These are phyloP conservation scores for Neurospora sp. DNA, from an alignment of 495 filamentous ascomycete species.

Conservation along the genomic window DNA sequence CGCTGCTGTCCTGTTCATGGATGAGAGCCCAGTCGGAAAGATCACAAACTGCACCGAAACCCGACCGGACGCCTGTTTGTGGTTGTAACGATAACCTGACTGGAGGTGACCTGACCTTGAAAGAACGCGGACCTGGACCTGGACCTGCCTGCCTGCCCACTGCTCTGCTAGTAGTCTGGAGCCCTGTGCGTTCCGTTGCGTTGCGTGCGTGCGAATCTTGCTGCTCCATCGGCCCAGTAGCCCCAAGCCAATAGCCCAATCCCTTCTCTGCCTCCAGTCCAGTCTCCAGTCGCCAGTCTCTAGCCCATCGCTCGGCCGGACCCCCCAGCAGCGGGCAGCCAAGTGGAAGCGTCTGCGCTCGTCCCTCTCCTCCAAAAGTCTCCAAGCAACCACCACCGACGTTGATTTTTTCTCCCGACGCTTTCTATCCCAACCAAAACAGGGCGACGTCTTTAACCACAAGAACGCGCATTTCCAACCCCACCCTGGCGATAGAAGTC, in stretches of 20 bases:
- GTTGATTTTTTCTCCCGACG: slow-evolving; percentile 17
- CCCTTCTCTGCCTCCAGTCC: background rate
- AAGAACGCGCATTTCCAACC: slow-evolving; percentile 12
- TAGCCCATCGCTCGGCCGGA: background rate
- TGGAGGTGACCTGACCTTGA: background rate
- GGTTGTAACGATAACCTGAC: background rate
- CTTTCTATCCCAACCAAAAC: slow-evolving; percentile 12
- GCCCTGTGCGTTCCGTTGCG: background rate
- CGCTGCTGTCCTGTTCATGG: background rate
- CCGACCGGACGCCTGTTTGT: background rate
- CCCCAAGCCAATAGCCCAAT: background rate
- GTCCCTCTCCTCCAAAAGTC: slow-evolving; percentile 21
- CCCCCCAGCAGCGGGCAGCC: background rate
- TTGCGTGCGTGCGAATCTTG: background rate
- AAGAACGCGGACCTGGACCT: background rate
- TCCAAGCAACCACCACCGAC: slow-evolving; percentile 19
- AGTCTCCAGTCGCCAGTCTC: background rate
- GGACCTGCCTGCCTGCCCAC: background rate
- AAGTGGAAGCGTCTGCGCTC: background rate
- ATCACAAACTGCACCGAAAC: background rate
- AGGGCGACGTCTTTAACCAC: slow-evolving; percentile 17
- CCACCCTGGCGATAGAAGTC: slow-evolving; percentile 19
- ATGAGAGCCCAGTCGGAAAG: background rate
- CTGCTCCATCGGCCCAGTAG: background rate
- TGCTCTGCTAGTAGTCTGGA: background rate